Conservation (phyloP, 2,329 filamentous ascomycete genomes). For the Neurospora crassa region DNA sequence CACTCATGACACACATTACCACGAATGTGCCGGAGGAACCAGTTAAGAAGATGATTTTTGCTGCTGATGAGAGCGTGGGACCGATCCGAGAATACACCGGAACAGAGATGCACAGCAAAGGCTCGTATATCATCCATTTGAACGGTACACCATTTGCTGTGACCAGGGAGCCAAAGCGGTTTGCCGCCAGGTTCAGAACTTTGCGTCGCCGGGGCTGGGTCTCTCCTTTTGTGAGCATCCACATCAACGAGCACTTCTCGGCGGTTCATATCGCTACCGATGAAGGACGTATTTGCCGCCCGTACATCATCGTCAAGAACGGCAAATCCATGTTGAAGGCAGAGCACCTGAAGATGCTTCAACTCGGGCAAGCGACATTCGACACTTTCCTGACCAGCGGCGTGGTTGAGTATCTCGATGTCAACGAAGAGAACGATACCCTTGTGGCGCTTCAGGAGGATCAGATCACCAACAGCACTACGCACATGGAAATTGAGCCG, state of each 20-base stretch:
- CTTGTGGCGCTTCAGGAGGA: slow-evolving; percentile 85
- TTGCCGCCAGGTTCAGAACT: slow-evolving; percentile 74
- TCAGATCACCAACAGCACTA: slow-evolving; percentile 73
- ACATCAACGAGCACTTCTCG: slow-evolving; percentile 86
- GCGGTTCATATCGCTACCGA: slow-evolving; percentile 95
- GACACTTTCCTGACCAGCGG: slow-evolving; percentile 89
- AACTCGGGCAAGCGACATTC: slow-evolving; percentile 77
- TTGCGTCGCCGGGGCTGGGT: slow-evolving; percentile 84
- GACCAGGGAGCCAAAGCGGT: slow-evolving; percentile 76
- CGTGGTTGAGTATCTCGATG: slow-evolving; percentile 91
- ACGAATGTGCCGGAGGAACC: slow-evolving; percentile 92
- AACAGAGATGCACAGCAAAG: slow-evolving; percentile 74
- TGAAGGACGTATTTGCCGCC: slow-evolving; percentile 91
- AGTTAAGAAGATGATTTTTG: slow-evolving; percentile 76
- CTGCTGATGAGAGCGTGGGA: slow-evolving; percentile 75
- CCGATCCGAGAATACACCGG: slow-evolving; percentile 63
- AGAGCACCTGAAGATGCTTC: slow-evolving; percentile 70
- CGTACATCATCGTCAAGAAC: slow-evolving; percentile 90
- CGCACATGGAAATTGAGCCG: slow-evolving; percentile 94
- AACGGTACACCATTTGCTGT: slow-evolving; percentile 91
- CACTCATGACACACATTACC: slow-evolving; percentile 98
- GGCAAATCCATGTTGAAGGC: slow-evolving; percentile 70
- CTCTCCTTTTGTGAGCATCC: slow-evolving; percentile 93
- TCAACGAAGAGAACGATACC: slow-evolving; percentile 96
- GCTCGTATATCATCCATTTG: slow-evolving; percentile 83